These are phyloP conservation scores for Linanthus parryae DNA, from an alignment of 148 eudicot species.

Conservation along the genomic window DNA sequence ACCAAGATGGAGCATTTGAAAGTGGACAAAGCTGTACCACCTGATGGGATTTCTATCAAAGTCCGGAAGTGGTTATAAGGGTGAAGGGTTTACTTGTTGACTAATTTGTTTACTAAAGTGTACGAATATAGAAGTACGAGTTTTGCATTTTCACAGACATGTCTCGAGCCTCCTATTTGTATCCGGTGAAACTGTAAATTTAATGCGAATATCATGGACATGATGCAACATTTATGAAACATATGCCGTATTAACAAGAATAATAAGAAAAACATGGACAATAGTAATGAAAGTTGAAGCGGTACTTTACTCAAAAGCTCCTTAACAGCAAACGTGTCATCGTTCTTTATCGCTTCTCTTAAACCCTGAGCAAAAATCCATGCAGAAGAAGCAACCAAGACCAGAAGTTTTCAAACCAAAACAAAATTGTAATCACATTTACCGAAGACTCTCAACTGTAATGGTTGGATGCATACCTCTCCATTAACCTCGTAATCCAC, in stretches of 20 bases:
- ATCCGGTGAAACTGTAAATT: no score
- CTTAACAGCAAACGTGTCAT: slow-evolving; percentile 52
- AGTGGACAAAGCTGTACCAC: no score
- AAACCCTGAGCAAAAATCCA: slow-evolving; percentile 33
- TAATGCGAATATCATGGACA: no score
- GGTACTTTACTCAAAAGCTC: slow-evolving; percentile 55
- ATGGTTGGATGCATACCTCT: slow-evolving; percentile 37
- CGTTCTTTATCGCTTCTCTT: slow-evolving; percentile 67
- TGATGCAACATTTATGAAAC: no score
- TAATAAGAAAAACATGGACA: neutral
- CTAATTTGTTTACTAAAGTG: no score
- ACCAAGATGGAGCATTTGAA: no score
- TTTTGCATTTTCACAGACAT: no score
- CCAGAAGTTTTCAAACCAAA: neutral
- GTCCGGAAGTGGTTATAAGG: no score
- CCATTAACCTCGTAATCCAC: slow-evolving; percentile 53
- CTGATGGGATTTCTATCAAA: no score
- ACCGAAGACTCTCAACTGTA: slow-evolving; percentile 4
- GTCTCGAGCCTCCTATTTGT: no score
- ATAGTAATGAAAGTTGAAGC: neutral
- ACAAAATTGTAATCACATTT: neutral
- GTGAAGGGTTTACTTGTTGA: no score
- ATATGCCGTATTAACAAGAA: slow-evolving; percentile 2
- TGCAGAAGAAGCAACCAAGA: slow-evolving; percentile 5
- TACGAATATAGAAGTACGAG: no score